Evolutionary conservation across 1,284 basidiomycete genomes (phyloP).

Genomic region (Filobasidium uniguttulatum): DNA sequence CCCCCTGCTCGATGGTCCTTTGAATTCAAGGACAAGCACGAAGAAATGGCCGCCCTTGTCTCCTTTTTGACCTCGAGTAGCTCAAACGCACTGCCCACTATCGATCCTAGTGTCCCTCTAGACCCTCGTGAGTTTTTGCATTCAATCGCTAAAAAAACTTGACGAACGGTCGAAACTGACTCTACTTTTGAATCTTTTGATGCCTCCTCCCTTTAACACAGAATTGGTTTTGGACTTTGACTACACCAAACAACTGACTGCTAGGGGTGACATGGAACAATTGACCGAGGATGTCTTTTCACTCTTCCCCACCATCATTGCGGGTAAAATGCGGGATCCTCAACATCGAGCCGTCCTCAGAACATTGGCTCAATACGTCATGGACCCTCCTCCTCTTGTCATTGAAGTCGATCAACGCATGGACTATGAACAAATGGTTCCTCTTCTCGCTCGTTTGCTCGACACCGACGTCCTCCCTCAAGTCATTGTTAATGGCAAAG

Average conservation of each 20-base stretch:
- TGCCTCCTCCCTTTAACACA: neutral
- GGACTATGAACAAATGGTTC: constrained; percentile 42
- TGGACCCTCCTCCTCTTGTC: constrained; percentile 53
- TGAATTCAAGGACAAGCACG: constrained; percentile 32
- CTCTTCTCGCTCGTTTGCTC: constrained; percentile 47
- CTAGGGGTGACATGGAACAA: constrained; percentile 36
- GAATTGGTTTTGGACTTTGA: constrained; percentile 65
- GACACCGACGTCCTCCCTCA: constrained; percentile 49
- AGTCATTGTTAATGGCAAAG: constrained; percentile 53
- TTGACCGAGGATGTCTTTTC: constrained; percentile 45
- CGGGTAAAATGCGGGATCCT: constrained; percentile 52
- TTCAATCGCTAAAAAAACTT: neutral
- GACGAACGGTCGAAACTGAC: no score
- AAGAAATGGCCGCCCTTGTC: constrained; percentile 66
- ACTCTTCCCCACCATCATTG: constrained; percentile 61
- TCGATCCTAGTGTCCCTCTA: constrained; percentile 53
- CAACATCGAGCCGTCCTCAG: constrained; percentile 50
- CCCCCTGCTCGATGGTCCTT: neutral
- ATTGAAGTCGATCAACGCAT: constrained; percentile 58
- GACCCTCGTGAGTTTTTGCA: constrained; percentile 42
- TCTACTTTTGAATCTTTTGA: neutral
- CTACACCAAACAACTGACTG: constrained; percentile 46
- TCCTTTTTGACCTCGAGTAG: constrained; percentile 63
- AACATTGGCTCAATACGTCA: constrained; percentile 47
- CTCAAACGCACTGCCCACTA: constrained; percentile 59